Percentiles rank a stretch among this genome's conserved stretches.
These are phyloP conservation scores for Fusarium subglutinans DNA, from an alignment of 2,329 filamentous ascomycete species.

Conservation along the genomic window DNA sequence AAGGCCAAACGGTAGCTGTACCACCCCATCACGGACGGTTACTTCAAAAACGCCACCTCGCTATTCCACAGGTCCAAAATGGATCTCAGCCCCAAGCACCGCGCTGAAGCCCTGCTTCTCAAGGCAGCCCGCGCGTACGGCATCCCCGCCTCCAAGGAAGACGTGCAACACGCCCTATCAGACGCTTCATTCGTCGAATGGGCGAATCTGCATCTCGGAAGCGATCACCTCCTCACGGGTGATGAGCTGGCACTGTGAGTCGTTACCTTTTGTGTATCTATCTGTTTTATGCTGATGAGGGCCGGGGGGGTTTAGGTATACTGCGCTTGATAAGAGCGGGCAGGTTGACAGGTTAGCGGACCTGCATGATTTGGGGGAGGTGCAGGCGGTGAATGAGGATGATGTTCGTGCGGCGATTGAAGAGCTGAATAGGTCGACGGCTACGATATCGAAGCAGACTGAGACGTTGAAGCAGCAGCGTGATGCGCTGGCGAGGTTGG, in stretches of 20 bases:
- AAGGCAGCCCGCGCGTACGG: constrained; percentile 47
- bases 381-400: constrained; percentile 64
- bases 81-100: constrained; percentile 41
- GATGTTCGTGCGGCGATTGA: constrained; percentile 70
- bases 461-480: constrained; percentile 69
- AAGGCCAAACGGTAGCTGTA: constrained; percentile 30
- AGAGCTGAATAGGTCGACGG: constrained; percentile 71
- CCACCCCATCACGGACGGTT: constrained; percentile 30
- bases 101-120: constrained; percentile 48
- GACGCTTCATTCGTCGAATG: constrained; percentile 56
- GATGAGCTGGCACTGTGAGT: constrained; percentile 65
- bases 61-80: constrained; percentile 46
- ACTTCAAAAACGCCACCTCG: constrained; percentile 46
- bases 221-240: constrained; percentile 62
- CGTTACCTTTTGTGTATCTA: constrained; percentile 6
- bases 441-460: constrained; percentile 70
- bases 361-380: constrained; percentile 55
- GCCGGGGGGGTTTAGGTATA: constrained; percentile 53
- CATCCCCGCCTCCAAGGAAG: constrained; percentile 47
- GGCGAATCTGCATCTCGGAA: constrained; percentile 58
- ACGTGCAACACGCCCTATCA: constrained; percentile 50
- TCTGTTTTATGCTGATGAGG: constrained; percentile 15
- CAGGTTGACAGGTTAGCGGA: constrained; percentile 57
- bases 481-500: constrained; percentile 63
- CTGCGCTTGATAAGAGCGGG: constrained; percentile 58